These are phyloP conservation scores for Lipomyces orientalis DNA, from an alignment of 805 yeast genomes.

Conservation along the genomic window DNA sequence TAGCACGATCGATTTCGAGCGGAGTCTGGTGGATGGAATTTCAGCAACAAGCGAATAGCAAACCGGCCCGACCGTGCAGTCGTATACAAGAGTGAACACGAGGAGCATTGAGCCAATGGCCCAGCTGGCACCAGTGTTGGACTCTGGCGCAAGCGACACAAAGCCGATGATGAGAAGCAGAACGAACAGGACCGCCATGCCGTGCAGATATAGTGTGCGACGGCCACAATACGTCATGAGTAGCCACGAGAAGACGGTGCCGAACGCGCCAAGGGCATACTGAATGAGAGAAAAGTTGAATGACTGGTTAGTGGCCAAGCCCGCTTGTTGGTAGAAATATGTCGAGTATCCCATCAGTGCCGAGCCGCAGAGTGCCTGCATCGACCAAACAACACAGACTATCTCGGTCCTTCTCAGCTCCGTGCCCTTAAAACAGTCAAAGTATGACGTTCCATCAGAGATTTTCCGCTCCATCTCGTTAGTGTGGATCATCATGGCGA, in stretches of 20 bases:
- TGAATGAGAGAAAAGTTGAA: slow-evolving; percentile 11
- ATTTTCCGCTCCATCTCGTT: slow-evolving; percentile 15
- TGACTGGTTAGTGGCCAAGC: slow-evolving; percentile 21
- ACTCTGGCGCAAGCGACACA: slow-evolving; percentile 22
- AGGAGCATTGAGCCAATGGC: slow-evolving; percentile 53
- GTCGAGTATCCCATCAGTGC: slow-evolving; percentile 46
- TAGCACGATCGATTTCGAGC: slow-evolving; percentile 52
- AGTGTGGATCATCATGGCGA: slow-evolving; percentile 25
- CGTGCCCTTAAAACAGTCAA: slow-evolving; percentile 20
- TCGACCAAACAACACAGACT: slow-evolving; percentile 45
- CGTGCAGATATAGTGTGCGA: slow-evolving; percentile 31
- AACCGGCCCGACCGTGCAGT: slow-evolving; percentile 54
- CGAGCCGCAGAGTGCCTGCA: slow-evolving; percentile 35
- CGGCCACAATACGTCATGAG: slow-evolving; percentile 17
- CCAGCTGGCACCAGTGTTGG: slow-evolving; percentile 32
- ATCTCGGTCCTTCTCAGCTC: slow-evolving; percentile 38
- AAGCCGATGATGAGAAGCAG: slow-evolving; percentile 34
- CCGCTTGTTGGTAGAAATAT: slow-evolving; percentile 54
- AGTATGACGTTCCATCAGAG: slow-evolving; percentile 10
- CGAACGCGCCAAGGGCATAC: slow-evolving; percentile 15
- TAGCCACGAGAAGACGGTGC: slow-evolving; percentile 17
- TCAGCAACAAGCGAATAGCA: slow-evolving; percentile 52
- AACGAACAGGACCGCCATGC: slow-evolving; percentile 16
- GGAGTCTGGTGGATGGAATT: slow-evolving; percentile 51
- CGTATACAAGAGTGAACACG: slow-evolving; percentile 55